Conservation (phyloP, 1,284 basidiomycete genomes). For the Gomphus bonarii region DNA sequence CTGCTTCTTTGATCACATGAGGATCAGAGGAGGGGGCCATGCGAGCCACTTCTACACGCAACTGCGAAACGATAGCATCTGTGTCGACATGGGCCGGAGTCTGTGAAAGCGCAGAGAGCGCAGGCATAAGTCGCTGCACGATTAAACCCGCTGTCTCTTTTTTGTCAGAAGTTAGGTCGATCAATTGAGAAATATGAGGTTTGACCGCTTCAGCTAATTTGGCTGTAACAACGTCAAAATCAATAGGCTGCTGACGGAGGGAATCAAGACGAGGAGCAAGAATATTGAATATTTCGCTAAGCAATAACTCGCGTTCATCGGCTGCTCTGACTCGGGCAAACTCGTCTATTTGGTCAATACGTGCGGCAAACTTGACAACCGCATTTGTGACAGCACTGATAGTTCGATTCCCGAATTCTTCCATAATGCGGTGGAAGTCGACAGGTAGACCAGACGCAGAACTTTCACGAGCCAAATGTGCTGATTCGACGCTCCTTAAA, state of each 20-base stretch:
- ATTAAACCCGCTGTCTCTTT: slow-evolving; percentile 74
- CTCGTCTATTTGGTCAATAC: slow-evolving; percentile 40
- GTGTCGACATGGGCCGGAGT: slow-evolving; percentile 37
- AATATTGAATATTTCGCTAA: slow-evolving; percentile 47
- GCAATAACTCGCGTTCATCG: slow-evolving; percentile 36
- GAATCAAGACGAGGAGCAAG: slow-evolving; percentile 52
- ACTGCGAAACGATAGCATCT: slow-evolving; percentile 41
- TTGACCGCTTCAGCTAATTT: slow-evolving; percentile 75
- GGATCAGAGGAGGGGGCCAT: slow-evolving; percentile 67
- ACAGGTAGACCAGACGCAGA: slow-evolving; percentile 21
- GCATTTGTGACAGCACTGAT: slow-evolving; percentile 47
- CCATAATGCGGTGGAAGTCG: slow-evolving; percentile 24
- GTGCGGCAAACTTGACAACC: slow-evolving; percentile 48
- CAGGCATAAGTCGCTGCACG: slow-evolving; percentile 58
- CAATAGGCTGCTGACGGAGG: slow-evolving; percentile 52
- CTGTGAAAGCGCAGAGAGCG: slow-evolving; percentile 40
- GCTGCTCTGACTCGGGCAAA: slow-evolving; percentile 16
- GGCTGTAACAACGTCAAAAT: slow-evolving; percentile 65
- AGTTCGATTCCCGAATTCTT: slow-evolving; percentile 45
- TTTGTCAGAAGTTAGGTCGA: slow-evolving; percentile 78
- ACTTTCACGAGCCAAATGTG: slow-evolving; percentile 15
- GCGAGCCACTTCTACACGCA: slow-evolving; percentile 56
- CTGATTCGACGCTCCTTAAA: slow-evolving; percentile 26
- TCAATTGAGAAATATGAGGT: slow-evolving; percentile 76
- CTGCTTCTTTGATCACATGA: slow-evolving; percentile 76